These are phyloP conservation scores for Przewalskia tangutica DNA, from an alignment of 257 asterid species.

Conservation along the genomic window DNA sequence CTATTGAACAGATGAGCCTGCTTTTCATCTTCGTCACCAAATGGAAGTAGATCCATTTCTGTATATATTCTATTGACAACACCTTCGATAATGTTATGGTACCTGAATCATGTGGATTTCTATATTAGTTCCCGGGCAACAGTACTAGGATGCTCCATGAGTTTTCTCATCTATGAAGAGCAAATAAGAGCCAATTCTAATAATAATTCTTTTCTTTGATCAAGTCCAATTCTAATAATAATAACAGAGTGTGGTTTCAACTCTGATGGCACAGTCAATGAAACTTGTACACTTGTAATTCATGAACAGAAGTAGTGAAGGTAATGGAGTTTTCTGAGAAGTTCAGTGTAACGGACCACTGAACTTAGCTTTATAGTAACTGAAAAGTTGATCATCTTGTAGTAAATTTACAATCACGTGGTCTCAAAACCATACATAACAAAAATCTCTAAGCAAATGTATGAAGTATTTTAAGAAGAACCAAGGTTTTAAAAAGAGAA, in stretches of 20 bases:
- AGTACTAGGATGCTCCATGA: neutral
- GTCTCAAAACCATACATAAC: neutral
- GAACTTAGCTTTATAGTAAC: neutral
- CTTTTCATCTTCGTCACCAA: constrained; percentile 77
- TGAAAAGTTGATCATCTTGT: neutral
- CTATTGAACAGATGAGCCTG: constrained; percentile 52
- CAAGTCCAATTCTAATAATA: neutral
- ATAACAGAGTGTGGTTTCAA: neutral
- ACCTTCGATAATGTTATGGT: constrained; percentile 45
- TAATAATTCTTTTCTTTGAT: no score
- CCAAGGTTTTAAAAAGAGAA: neutral
- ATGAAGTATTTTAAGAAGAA: neutral
- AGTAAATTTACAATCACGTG: neutral
- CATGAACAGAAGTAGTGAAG: neutral
- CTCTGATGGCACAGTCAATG: neutral
- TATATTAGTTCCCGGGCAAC: neutral
- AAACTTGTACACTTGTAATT: neutral
- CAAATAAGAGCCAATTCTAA: neutral
- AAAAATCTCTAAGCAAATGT: neutral
- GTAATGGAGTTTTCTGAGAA: neutral
- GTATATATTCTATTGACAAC: constrained; percentile 44
- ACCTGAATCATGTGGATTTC: constrained; percentile 36
- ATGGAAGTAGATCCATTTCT: constrained; percentile 75
- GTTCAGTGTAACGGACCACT: neutral
- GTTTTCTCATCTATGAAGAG: neutral